Conservation (phyloP, 2,329 filamentous ascomycete genomes). For the Colletotrichum siamense region DNA sequence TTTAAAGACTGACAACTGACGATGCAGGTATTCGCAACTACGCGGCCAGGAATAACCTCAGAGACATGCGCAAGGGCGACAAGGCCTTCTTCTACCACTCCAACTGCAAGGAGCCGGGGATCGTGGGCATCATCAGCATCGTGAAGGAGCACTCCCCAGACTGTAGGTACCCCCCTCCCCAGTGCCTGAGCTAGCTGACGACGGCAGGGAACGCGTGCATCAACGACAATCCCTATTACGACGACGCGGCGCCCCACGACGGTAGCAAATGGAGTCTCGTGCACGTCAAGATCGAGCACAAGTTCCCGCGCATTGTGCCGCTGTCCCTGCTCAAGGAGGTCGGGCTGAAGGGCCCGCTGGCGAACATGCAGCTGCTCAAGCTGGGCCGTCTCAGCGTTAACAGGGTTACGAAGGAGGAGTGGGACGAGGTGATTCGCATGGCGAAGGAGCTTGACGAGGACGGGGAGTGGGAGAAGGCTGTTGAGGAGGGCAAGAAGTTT, state of each 20-base stretch:
- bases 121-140: constrained; percentile 89
- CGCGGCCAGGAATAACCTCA: constrained; percentile 83
- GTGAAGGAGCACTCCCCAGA: constrained; percentile 85
- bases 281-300: constrained; percentile 84
- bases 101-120: constrained; percentile 87
- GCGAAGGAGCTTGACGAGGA: constrained; percentile 15
- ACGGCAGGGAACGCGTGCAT: constrained; percentile 21
- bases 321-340: constrained; percentile 78
- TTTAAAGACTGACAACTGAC: background rate
- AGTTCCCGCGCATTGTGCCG: constrained; percentile 67
- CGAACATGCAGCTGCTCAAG: constrained; percentile 79
- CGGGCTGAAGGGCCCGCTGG: constrained; percentile 64
- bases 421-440: constrained; percentile 44
- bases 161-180: constrained; percentile 51
- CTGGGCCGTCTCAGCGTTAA: constrained; percentile 62
- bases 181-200: background rate
- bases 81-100: constrained; percentile 97
- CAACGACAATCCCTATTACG: constrained; percentile 77
- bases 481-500: constrained; percentile 14
- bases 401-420: constrained; percentile 68
- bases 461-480: constrained; percentile 10
- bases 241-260: constrained; percentile 69
- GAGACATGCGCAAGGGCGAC: constrained; percentile 89
- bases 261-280: constrained; percentile 80
- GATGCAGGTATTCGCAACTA: constrained; percentile 18